A percentile compares a stretch with the other conserved stretches of the same genome.
Evolutionary conservation across 2,329 filamentous ascomycete species (phyloP).

Genomic region (Pestalotiopsis fici): DNA sequence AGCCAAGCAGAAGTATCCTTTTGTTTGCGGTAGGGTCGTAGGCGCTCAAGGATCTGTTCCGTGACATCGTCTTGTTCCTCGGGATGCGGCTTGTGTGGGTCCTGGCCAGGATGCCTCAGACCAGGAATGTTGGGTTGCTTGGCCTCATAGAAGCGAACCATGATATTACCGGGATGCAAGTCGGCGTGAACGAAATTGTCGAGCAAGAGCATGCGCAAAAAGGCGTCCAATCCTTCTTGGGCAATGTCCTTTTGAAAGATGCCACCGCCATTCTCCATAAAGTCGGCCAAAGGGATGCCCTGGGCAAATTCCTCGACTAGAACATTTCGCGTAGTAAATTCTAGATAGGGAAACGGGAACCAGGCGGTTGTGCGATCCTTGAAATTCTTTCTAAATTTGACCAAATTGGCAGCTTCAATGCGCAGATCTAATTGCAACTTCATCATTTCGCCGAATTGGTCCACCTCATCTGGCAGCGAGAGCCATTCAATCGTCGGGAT

Average conservation of each 20-base stretch:
- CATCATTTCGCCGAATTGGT: slow-evolving; percentile 98
- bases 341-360: slow-evolving; percentile 92
- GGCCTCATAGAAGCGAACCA: slow-evolving; percentile 96
- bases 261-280: slow-evolving; percentile 88
- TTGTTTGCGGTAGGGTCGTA: slow-evolving; percentile 68
- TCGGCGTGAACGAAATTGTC: slow-evolving; percentile 99
- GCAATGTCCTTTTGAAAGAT: slow-evolving; percentile 94
- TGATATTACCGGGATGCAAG: slow-evolving; percentile 96
- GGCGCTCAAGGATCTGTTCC: slow-evolving; percentile 78
- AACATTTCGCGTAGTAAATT: slow-evolving; percentile 90
- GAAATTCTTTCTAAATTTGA: slow-evolving; percentile 88
- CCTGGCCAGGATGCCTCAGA: slow-evolving; percentile 32
- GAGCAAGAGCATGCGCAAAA: slow-evolving; percentile 92
- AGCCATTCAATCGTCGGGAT: slow-evolving; percentile 97
- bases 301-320: slow-evolving; percentile 95
- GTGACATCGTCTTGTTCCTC: slow-evolving; percentile 67
- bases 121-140: slow-evolving; percentile 68
- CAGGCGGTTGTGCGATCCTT: slow-evolving; percentile 87
- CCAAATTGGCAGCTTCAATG: slow-evolving; percentile 90
- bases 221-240: slow-evolving; percentile 91
- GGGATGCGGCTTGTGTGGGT: slow-evolving; percentile 17
- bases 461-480: slow-evolving; percentile 90
- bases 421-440: slow-evolving; percentile 91
- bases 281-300: slow-evolving; percentile 87
- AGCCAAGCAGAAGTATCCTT: slow-evolving; percentile 72